Base-by-base conservation (phyloP, 257 asterid species). In the Gardenia jasminoides region DNA sequence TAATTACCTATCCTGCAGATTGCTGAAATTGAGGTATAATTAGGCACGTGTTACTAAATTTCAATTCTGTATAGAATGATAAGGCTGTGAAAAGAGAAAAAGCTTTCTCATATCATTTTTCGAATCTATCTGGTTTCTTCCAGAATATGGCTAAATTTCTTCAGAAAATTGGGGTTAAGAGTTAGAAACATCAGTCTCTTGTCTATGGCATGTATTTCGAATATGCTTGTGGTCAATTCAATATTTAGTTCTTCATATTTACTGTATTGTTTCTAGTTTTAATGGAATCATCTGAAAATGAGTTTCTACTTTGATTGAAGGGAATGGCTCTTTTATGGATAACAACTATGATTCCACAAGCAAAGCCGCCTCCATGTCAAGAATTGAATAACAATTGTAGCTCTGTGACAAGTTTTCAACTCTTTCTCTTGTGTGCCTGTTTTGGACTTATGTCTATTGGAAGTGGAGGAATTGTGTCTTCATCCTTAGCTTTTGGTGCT, bases 401-500 rank as follows among this genome's bases (percentile, higher is more conserved):
- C 80, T 72, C 88, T 30, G 81, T 95, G 0, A 84, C 88, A 12
- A 24, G 65, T 65, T 62, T 79, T 74, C 98, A 93, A 82, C 61
- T 85, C 33, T 7, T 83, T 36, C 83, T 83, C 62, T 83, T 93
- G 15, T 86, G 86, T 46, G 33, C 84, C 10, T 80, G 92, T 3
- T 78, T 92, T 2, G 96, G 84, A 19, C 85, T 92, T 22, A 83
- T 93, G 68, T 87, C 98, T 1, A 82, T 89, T 11, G 98, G 98
- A 74, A 87, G 91, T 9, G 97, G 96, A 24, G 96, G 92, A 9
- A 82, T 90, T 28, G 71, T 91, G 68, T 82, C 97, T 3, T 85
- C 88, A 31, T 87, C 89, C 56, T 79, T 92, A 62, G 93, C 95
- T n/a, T 93, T 93, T 24, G 96, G 96, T 6, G 92, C 91, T 0